Conservation (phyloP, 129 eudicot species). For the Flaveria robusta region DNA sequence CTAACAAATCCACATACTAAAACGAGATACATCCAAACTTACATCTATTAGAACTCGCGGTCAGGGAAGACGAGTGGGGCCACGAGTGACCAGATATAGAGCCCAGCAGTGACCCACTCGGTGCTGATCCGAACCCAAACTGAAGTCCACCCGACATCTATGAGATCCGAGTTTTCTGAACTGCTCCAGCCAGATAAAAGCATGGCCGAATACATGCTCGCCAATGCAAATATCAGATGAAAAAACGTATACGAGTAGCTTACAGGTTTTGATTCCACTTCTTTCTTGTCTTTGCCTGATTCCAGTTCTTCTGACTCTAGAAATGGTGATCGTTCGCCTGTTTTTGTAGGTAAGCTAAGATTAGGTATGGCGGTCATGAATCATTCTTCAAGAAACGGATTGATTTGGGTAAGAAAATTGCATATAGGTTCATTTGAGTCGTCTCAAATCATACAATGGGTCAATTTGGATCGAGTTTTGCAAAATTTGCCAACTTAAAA, state of each 20-base stretch:
- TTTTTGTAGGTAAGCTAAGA: neutral
- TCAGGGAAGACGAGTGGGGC: slow-evolving; percentile 93
- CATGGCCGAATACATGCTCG: slow-evolving; percentile 99
- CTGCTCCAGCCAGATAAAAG: slow-evolving; percentile 95
- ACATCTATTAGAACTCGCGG: slow-evolving; percentile 69
- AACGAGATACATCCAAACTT: slow-evolving; percentile 2
- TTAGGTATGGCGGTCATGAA: neutral
- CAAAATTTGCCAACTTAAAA: neutral
- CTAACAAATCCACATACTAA: slow-evolving; percentile 24
- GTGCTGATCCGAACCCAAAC: slow-evolving; percentile 97
- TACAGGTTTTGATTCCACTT: slow-evolving; percentile 66
- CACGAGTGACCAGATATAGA: slow-evolving; percentile 87
- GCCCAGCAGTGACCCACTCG: slow-evolving; percentile 93
- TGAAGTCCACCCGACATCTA: slow-evolving; percentile 97
- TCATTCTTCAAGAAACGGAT: neutral
- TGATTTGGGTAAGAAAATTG: neutral
- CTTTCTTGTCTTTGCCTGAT: slow-evolving; percentile 61
- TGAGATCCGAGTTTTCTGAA: slow-evolving; percentile 75
- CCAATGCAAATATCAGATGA: slow-evolving; percentile 93
- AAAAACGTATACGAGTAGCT: slow-evolving; percentile 87
- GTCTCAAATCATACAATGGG: neutral
- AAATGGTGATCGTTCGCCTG: slow-evolving; percentile 65
- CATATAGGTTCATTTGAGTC: neutral
- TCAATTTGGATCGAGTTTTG: neutral
- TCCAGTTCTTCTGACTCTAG: slow-evolving; percentile 74